Percentiles rank a stretch among this genome's conserved stretches.
These are phyloP conservation scores for Chlorella variabilis DNA, from an alignment of 163 green algal species.

Conservation along the genomic window DNA sequence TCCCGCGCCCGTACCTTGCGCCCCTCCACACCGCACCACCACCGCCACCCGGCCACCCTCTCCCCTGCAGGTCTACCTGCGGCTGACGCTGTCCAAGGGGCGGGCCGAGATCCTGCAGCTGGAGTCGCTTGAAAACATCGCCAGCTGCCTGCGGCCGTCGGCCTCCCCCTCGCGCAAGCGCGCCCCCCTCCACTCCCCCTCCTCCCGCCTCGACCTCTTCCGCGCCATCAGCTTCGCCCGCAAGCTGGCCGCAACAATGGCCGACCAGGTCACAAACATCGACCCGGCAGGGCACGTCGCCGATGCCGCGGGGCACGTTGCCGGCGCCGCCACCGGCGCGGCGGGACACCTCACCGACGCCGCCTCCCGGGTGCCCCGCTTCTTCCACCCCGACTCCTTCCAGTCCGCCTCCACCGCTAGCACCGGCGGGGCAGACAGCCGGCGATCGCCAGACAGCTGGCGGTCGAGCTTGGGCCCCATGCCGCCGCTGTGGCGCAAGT, in stretches of 20 bases:
- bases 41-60: too few species aligned
- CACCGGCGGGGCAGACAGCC: too few species aligned
- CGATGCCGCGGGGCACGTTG: neutral
- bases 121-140: slow-evolving; percentile 47
- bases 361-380: neutral
- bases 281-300: neutral
- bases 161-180: neutral
- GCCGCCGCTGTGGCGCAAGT: too few species aligned
- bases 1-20: too few species aligned
- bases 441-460: too few species aligned
- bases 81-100: slow-evolving; percentile 33
- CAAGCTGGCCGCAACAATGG: slow-evolving; percentile 4
- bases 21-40: too few species aligned
- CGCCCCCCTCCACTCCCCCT: neutral
- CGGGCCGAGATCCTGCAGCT: slow-evolving; percentile 48
- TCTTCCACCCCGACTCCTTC: neutral
- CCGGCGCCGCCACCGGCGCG: too few species aligned
- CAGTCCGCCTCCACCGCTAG: too few species aligned
- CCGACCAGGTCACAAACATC: slow-evolving; percentile 1
- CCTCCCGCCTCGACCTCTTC: slow-evolving; percentile 24
- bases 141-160: slow-evolving; percentile 13
- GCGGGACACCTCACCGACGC: too few species aligned
- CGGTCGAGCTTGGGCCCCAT: too few species aligned
- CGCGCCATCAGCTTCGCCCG: slow-evolving; percentile 23
- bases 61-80: slow-evolving; percentile 49